Evolutionary conservation across 768 basidiomycete genomes (phyloP), one percentile per base, ranked within the genome.

Genomic region (Pleurotus eryngii): DNA sequence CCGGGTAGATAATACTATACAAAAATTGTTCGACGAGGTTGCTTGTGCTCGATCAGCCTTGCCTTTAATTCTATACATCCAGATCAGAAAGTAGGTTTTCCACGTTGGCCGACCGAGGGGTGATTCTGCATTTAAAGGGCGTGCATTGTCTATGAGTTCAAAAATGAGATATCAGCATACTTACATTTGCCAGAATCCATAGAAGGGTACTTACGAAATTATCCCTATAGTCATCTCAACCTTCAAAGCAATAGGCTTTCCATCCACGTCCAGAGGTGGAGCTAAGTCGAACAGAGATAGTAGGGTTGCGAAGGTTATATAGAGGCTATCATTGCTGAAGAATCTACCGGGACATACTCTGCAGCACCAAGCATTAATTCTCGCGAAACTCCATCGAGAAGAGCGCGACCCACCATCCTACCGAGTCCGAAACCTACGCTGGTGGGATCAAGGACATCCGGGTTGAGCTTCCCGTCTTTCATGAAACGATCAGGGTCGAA

Each of bases 401-500:
- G 18, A 35, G 5, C 8, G 8, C 3, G 24, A 54, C 61, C 22
- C 14, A 61, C 62, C 60, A n/a, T 46, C 24, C 60, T 14, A n/a
- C 62, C 60, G 38, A 59, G 61, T 2, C 62, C 60, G 15, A 59
- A 63, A 9, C 57, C 58, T 1, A 60, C 57, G 11, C 49, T 53
- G 39, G 57, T 61, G 43, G 58, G 56, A 14, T 63, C 57, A 2
- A 45, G 53, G 27, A 63, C 57, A n/a, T 58, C 48, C 37, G 46
- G 47, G 27, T 27, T 63, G 63, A 49, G 15, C 48, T 49, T 24
- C 38, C 65, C 62, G n/a, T 57, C 46, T 5, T 48, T 49, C 12
- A 72, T 61, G 53, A 72, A 78, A 7, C 76, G 67, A 38, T 75
- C 74, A 2, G 74, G 77, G 0, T 57, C 60, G 61, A 78, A 78